phyloP scores from a whole-genome alignment of 1,284 basidiomycete genomes.

The Ustilago trichophora region DNA sequence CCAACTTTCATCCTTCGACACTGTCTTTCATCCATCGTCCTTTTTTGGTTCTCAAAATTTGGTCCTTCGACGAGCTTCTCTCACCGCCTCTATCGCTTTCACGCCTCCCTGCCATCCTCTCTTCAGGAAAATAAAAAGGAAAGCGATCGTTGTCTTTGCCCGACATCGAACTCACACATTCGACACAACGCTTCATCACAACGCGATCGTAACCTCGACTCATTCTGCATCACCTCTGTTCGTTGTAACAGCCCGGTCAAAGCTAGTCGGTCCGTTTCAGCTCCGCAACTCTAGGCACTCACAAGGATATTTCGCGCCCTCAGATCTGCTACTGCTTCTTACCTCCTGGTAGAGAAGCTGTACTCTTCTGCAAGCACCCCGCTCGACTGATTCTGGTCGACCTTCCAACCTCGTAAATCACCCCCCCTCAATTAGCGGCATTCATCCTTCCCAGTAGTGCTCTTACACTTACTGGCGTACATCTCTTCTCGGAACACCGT shows the following conservation, averaged over 20 bases:
- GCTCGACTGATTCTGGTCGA: slow-evolving; percentile 13
- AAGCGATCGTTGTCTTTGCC: too few species aligned
- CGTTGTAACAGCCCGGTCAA: not conserved
- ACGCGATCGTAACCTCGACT: too few species aligned
- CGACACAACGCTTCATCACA: too few species aligned
- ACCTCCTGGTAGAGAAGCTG: not conserved
- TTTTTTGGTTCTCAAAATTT: not conserved
- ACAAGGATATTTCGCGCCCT: not conserved
- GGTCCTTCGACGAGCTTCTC: too few species aligned
- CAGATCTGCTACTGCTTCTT: not conserved
- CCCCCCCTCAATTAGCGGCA: slow-evolving; percentile 31
- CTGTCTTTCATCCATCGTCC: not conserved
- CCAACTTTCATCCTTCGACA: not conserved
- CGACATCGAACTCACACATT: too few species aligned
- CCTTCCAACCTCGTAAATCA: slow-evolving; percentile 20
- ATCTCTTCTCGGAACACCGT: not conserved
- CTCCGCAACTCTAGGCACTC: too few species aligned
- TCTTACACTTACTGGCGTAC: not conserved
- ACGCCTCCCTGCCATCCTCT: too few species aligned
- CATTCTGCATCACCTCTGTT: not conserved
- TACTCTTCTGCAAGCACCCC: not conserved
- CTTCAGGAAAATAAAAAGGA: too few species aligned
- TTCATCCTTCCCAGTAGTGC: slow-evolving; percentile 19
- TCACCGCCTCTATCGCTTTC: too few species aligned
- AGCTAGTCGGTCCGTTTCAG: not conserved